Evolutionary conservation across 208 protist genomes (phyloP), one percentile per base, ranked within the genome.

Genomic region (Trypanosomatidae sp.): DNA sequence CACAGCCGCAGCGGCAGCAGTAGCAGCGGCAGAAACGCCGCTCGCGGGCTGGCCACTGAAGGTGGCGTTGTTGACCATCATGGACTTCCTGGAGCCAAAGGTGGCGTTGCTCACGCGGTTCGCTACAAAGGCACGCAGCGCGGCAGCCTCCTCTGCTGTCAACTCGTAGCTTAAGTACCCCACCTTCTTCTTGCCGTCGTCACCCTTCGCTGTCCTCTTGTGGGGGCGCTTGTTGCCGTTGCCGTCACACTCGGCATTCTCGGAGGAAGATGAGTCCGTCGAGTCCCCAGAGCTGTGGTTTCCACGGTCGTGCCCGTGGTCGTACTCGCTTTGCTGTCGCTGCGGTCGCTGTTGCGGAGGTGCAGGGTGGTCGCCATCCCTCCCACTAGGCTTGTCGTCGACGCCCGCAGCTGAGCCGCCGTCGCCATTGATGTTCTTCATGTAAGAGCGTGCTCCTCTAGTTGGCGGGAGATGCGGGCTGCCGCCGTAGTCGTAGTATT

Each of bases 101-200:
- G 62, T 76, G 50, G 55, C 68, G 71, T 75, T 79, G 76, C 53
- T 73, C 43, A 66, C 50, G 28, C 71, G 71, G 19, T 33, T 71
- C 47, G 74, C 58, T 8, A 95, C 72, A 52, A 91, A 87, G 66
- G 84, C 81, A 19, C 81, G 84, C 50, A 97, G 77, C 56, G 85
- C 86, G 12, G 84, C 79, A 66, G 84, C 80, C 71, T 97, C 92
- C 62, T 93, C 87, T 30, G 79, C 64, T 39, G 92, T 94, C 47
- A 95, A 76, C 44, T 93, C 86, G 79, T 97, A 97, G 77, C 83
- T 81, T 17, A 97, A 62, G 82, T 95, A 97, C 22, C 92, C 92
- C 60, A 77, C 77, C 76, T 84, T 89, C 76, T 91, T 91, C 50
- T 90, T 86, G 41, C 36, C 55, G 47, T 59, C 52, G 68, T 39